Evolutionary conservation across 805 yeast species (phyloP).

Genomic region (Maudiozyma pseudohumilis): DNA sequence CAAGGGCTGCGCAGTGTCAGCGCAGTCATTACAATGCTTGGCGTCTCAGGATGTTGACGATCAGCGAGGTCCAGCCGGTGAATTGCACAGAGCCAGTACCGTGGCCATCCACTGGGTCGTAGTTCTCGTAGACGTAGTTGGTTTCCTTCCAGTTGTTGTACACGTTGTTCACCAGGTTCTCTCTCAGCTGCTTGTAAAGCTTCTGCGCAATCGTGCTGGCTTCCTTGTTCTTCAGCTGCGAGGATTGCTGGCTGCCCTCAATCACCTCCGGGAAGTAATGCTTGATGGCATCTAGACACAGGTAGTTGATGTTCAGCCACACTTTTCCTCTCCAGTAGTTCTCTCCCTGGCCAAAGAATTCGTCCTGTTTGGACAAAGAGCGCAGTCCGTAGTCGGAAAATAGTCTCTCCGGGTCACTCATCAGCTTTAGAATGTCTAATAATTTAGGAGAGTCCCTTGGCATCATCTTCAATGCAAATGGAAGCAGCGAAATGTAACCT

Average conservation of each 20-base stretch:
- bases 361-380: constrained; percentile 62
- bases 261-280: constrained; percentile 37
- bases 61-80: constrained; percentile 88
- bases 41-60: constrained; percentile 58
- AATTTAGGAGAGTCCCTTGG: constrained; percentile 40
- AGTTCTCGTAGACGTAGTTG: constrained; percentile 87
- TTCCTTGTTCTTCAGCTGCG: not conserved
- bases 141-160: constrained; percentile 59
- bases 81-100: constrained; percentile 82
- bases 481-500: constrained; percentile 82
- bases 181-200: constrained; percentile 51
- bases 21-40: not conserved
- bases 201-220: constrained; percentile 30
- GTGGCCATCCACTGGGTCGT: constrained; percentile 63
- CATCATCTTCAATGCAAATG: constrained; percentile 65
- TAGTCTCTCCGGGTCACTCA: constrained; percentile 61
- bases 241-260: constrained; percentile 11
- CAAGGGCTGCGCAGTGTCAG: no score
- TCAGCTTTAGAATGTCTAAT: constrained; percentile 41
- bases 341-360: constrained; percentile 63
- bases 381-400: constrained; percentile 77
- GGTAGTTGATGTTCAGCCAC: constrained; percentile 87
- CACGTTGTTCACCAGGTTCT: constrained; percentile 59
- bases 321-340: constrained; percentile 94
- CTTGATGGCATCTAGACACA: constrained; percentile 59